Evolutionary conservation across 2,329 filamentous ascomycete species (phyloP), one percentile per base, ranked within the genome.

Genomic region (Zymoseptoria ardabiliae): DNA sequence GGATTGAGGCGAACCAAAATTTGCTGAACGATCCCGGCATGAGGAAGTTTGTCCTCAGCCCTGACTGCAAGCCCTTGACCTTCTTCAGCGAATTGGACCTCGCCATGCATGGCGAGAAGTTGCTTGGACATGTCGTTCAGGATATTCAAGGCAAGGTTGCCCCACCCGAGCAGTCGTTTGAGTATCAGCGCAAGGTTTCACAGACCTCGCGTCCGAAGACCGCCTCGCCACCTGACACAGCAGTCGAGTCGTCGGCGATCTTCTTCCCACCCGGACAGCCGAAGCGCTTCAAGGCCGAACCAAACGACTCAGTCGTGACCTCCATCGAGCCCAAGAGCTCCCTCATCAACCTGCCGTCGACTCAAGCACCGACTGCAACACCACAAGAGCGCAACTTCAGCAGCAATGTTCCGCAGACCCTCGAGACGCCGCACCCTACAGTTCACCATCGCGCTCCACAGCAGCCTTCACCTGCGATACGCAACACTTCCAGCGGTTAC

Each of bases 1-100:
- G 67, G 68, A 59, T 68, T 28, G 41, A 65, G 23, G 56, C 64
- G 11, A 66, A 70, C 55, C 51, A 61, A 54, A 55, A 63, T 2
- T 51, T 69, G 20, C 55, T 65, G 54, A 54, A 60, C 9, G 66
- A 69, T 55, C 63, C 62, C 3, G 30, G 21, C 1, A 67, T 70
- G 62, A 30, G 58, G 8, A 54, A 56, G 45, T 54, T 59, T 30
- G 55, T 72, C 11, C 58, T 65, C 55, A 61, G 53, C 10, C 52
- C 54, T 2, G 64, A 65, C 21, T 63, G 59, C 22, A 55, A 60
- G 30, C 63, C 64, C 2, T 58, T 53, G 35, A 66, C 68, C 8
- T 70, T 70, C 57, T 69, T 71, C 55, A 58, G 58, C 21, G 23
- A 55, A 4, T 20, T 58, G 7, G 60, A 69, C 49, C 53, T 66